Evolutionary conservation across 73 alveolate genomes (phyloP).

Genomic region (Symbiodinium natans): DNA sequence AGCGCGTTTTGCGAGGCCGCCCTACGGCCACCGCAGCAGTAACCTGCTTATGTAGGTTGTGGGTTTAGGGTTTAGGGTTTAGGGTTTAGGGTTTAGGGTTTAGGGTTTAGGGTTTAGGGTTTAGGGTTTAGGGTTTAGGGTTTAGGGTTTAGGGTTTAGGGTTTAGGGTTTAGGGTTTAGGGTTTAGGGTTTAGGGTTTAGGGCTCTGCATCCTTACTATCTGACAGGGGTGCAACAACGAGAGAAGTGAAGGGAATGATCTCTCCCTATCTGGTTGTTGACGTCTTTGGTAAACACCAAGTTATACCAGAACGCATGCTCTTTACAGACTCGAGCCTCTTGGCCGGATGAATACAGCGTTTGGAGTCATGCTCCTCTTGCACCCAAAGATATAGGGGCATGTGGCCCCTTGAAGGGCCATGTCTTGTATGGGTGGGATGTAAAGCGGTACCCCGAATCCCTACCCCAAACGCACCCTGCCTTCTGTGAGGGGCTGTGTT

Average conservation of each 20-base stretch:
- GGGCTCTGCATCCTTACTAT: too few relatives aligned
- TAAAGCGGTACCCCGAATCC: background rate
- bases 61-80: background rate
- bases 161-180: background rate
- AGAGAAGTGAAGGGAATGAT: too few relatives aligned
- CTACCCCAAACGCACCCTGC: background rate
- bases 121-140: background rate
- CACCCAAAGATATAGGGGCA: background rate
- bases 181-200: background rate
- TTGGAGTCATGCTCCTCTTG: background rate
- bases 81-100: background rate
- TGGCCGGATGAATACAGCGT: too few relatives aligned
- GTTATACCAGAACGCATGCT: too few relatives aligned
- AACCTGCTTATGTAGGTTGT: too few relatives aligned
- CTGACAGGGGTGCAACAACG: too few relatives aligned
- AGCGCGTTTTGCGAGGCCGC: too few relatives aligned
- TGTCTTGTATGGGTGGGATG: too few relatives aligned
- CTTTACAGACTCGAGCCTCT: too few relatives aligned
- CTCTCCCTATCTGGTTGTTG: too few relatives aligned
- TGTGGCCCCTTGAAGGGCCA: background rate
- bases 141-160: background rate
- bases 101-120: background rate
- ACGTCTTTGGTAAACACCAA: too few relatives aligned
- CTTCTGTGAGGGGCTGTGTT: background rate
- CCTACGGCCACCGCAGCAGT: too few relatives aligned